A percentile compares a stretch with the other conserved stretches of the same genome.
These are phyloP conservation scores for Blumeria graminis DNA, from an alignment of 2,329 filamentous ascomycete species.

Conservation along the genomic window DNA sequence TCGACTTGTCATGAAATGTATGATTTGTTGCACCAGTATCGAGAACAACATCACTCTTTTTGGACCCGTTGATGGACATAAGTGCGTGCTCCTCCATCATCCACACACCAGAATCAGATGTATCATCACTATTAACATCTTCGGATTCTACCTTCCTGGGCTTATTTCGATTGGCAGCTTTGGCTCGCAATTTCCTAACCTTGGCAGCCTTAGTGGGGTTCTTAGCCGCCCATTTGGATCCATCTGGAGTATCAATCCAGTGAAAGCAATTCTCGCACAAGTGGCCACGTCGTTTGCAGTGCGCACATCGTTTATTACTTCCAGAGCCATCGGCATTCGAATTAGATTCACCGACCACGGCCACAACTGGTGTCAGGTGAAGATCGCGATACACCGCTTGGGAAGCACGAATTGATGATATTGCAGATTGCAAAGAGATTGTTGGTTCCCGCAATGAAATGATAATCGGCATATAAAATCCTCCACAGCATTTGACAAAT, in stretches of 20 bases:
- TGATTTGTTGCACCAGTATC: not conserved
- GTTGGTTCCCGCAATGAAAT: not conserved
- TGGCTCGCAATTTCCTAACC: not conserved
- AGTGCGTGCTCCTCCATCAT: not conserved
- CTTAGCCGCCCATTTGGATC: not conserved
- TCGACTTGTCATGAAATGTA: not conserved
- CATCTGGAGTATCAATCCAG: not conserved
- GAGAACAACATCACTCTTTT: not conserved
- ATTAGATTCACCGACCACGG: not conserved
- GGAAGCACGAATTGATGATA: not conserved
- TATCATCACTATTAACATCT: not conserved
- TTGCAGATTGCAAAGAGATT: not conserved
- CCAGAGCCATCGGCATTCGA: not conserved
- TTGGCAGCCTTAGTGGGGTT: not conserved
- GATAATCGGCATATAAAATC: conserved; percentile 1
- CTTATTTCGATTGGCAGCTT: not conserved
- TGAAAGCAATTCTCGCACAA: not conserved
- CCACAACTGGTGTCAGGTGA: not conserved
- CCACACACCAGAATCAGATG: not conserved
- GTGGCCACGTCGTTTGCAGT: not conserved
- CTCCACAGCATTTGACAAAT: not conserved
- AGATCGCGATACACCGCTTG: not conserved
- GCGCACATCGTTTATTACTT: not conserved
- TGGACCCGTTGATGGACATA: not conserved
- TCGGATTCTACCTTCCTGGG: not conserved